Evolutionary conservation across 129 eudicot species (phyloP).

Genomic region (Arctium minus): DNA sequence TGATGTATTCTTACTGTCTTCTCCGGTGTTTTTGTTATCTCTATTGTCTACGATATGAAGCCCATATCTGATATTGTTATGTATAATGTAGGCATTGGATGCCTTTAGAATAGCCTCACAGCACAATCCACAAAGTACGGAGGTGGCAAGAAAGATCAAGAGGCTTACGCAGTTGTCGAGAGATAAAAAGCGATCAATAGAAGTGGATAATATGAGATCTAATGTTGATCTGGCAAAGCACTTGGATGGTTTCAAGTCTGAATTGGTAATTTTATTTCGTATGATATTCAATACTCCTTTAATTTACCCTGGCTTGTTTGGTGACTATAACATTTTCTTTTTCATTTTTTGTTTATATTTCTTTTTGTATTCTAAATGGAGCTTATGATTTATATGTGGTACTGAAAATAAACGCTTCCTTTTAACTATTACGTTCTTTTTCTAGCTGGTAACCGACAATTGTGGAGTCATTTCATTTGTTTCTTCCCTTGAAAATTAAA

Average conservation of each 20-base stretch:
- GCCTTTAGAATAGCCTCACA: conserved; percentile 69
- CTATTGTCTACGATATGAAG: neutral
- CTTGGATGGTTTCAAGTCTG: conserved; percentile 61
- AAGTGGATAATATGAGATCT: conserved; percentile 72
- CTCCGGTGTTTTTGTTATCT: conserved; percentile 1
- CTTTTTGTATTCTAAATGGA: neutral
- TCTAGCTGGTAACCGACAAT: neutral
- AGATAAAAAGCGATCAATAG: conserved; percentile 74
- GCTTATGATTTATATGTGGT: neutral
- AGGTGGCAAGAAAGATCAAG: conserved; percentile 93
- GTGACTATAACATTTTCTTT: neutral
- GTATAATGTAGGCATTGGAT: conserved; percentile 67
- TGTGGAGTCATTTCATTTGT: neutral
- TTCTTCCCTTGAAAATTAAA: neutral
- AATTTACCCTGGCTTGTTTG: neutral
- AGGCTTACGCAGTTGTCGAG: conserved; percentile 63
- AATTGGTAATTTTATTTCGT: conserved; percentile 48
- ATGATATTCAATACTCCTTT: neutral
- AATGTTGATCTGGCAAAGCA: conserved; percentile 83
- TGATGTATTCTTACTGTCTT: conserved; percentile 45
- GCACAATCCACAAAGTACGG: conserved; percentile 83
- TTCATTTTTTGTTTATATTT: neutral
- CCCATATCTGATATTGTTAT: conserved; percentile 8
- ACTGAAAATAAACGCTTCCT: neutral
- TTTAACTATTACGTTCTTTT: neutral